Conservation (phyloP, 2,329 filamentous ascomycete genomes). For the Corniculantispora saksenae region DNA sequence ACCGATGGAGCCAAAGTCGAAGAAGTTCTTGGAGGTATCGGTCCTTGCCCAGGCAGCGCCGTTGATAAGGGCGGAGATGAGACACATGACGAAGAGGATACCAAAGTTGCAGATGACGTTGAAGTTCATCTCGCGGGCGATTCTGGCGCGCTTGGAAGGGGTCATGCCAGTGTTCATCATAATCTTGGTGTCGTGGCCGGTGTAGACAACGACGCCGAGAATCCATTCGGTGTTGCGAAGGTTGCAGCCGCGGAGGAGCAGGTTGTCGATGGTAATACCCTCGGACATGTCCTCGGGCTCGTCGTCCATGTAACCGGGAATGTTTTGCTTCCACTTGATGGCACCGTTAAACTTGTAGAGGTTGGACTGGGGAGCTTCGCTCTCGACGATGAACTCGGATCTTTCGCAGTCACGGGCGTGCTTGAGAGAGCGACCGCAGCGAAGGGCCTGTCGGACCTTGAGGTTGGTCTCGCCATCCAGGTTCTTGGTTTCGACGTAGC, state of each 20-base stretch:
- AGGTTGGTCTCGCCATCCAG: conserved; percentile 96
- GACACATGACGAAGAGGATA: conserved; percentile 85
- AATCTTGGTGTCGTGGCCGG: conserved; percentile 95
- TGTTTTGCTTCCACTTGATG: conserved; percentile 78
- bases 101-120: conserved; percentile 97
- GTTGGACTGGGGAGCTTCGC: conserved; percentile 88
- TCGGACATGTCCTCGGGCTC: conserved; percentile 80
- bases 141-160: conserved; percentile 87
- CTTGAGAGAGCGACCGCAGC: conserved; percentile 78
- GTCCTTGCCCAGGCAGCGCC: conserved; percentile 77
- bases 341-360: conserved; percentile 93
- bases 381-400: conserved; percentile 84
- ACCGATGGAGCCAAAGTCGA: conserved; percentile 84
- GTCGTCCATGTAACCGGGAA: conserved; percentile 62
- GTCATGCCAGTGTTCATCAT: conserved; percentile 98
- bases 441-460: conserved; percentile 89
- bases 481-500: conserved; percentile 98
- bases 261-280: conserved; percentile 90
- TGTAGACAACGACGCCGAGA: conserved; percentile 89
- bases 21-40: conserved; percentile 74
- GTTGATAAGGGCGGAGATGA: conserved; percentile 81
- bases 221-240: conserved; percentile 96
- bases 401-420: conserved; percentile 92
- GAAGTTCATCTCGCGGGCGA: conserved; percentile 92
- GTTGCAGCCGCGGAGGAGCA: conserved; percentile 90